phyloP scores from a whole-genome alignment of 2,329 filamentous ascomycete genomes.

The Exserohilum turcica region DNA sequence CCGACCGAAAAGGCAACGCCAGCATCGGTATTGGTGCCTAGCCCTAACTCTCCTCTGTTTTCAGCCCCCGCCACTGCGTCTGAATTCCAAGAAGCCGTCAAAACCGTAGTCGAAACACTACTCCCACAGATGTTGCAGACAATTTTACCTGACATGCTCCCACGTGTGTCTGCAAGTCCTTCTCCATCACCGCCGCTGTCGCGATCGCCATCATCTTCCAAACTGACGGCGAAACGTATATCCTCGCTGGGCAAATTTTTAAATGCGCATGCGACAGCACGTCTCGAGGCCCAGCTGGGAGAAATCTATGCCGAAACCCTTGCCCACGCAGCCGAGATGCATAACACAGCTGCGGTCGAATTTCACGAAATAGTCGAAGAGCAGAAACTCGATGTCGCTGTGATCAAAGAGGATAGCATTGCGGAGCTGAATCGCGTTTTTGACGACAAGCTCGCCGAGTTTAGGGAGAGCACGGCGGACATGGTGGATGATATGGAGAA shows the following conservation, averaged over 20 bases:
- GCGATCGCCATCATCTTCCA: background rate
- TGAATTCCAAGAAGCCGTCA: conserved; percentile 8
- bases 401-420: conserved; percentile 9
- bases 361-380: conserved; percentile 16
- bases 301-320: conserved; percentile 10
- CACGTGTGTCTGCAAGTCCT: background rate
- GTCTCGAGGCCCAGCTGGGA: conserved; percentile 2
- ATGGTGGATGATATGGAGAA: conserved; percentile 3
- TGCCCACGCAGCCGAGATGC: conserved; percentile 13
- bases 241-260: conserved; percentile 11
- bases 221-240: background rate
- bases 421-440: conserved; percentile 3
- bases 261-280: background rate
- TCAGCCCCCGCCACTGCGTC: background rate
- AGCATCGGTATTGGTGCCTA: background rate
- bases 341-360: conserved; percentile 9
- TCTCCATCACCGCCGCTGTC: background rate
- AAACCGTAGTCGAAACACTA: conserved; percentile 8
- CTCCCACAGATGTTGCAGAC: conserved; percentile 6
- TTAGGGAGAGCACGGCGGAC: conserved; percentile 3
- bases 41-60: background rate
- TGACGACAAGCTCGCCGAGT: conserved; percentile 6
- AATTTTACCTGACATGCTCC: conserved; percentile 11
- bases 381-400: conserved; percentile 2
- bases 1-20: conserved; percentile 10